Evolutionary conservation across 768 basidiomycete genomes (phyloP), one percentile per base, ranked within the genome.

Genomic region (Suillus hirtellus): DNA sequence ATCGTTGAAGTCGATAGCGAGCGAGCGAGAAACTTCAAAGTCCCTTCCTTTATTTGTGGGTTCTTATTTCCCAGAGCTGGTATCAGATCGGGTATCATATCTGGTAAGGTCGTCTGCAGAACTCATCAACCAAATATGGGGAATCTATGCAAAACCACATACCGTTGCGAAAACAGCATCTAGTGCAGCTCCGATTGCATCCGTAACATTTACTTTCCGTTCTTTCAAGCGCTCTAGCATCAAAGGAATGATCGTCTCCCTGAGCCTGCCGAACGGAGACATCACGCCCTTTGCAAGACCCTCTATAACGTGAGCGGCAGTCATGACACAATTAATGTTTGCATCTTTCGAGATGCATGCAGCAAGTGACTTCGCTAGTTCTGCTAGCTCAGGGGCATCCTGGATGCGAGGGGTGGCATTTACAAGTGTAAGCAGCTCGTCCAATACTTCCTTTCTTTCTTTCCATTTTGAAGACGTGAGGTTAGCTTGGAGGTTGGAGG

Each of bases 391-490:
- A 8, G 89, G 79, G 2, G 88, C 81, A 69, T 96, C 95, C 69
- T 88, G 88, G 69, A 98, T 90, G 63, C 88, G 85, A 14, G 89
- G 88, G 3, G 89, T 83, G 9, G 86, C 78, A 60, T 84, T 84
- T 37, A 99, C 76, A 42, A 93, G 76, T 2, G 84, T 84, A 52
- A 87, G 80, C 27, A 96, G 81, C 34, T 93, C 93, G 66, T 97
- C 95, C 38, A 99, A 79, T 2, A 86, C 91, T 69, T 96, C 92
- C 71, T 98, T 95, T 46, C 94, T 86, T 67, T 99, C 97, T 72
- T 99, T 99, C 97, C 97, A 99, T 76, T 99, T 98, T 0, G 93
- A 87, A 4, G 97, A 99, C 27, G 88, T 84, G 58, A 99, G 81
- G 59, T 84, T 80, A 2, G 87, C 80, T 63, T 92, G 86, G 64